phyloP scores from a whole-genome alignment of 2,329 filamentous ascomycete genomes.

The Rhynchosporium secalis region DNA sequence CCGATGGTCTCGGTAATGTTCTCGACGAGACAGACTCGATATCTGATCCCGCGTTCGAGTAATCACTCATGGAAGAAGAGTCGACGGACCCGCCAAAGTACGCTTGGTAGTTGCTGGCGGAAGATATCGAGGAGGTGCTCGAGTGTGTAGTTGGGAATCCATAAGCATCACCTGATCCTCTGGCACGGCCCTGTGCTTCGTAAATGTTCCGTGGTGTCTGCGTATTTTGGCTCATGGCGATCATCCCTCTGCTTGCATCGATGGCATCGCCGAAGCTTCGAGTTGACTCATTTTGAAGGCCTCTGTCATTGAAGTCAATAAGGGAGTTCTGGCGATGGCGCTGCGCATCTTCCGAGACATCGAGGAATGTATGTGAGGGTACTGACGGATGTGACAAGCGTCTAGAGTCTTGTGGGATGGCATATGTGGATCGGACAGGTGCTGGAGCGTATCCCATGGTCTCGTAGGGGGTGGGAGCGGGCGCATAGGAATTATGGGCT shows the following conservation, averaged over 20 bases:
- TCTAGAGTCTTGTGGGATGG: slow-evolving; percentile 55
- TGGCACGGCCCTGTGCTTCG: slow-evolving; percentile 61
- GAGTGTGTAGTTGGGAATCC: slow-evolving; percentile 86
- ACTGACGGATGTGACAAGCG: slow-evolving; percentile 87
- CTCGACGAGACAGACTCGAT: slow-evolving; percentile 78
- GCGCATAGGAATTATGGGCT: slow-evolving; percentile 36
- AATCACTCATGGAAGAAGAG: slow-evolving; percentile 84
- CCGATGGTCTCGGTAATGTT: slow-evolving; percentile 78
- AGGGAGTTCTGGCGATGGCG: slow-evolving; percentile 57
- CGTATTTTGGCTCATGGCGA: slow-evolving; percentile 93
- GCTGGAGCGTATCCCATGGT: slow-evolving; percentile 72
- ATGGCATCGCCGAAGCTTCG: slow-evolving; percentile 84
- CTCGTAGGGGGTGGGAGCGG: slow-evolving; percentile 66
- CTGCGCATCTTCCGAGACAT: slow-evolving; percentile 31
- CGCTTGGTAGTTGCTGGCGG: slow-evolving; percentile 74
- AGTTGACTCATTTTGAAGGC: slow-evolving; percentile 56
- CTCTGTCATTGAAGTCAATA: slow-evolving; percentile 63
- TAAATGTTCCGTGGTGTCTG: slow-evolving; percentile 84
- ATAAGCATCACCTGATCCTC: slow-evolving; percentile 82
- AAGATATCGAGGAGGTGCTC: slow-evolving; percentile 85
- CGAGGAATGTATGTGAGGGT: slow-evolving; percentile 52
- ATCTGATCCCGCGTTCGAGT: slow-evolving; percentile 85
- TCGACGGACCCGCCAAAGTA: slow-evolving; percentile 87
- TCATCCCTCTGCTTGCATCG: slow-evolving; percentile 91
- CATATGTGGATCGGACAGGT: slow-evolving; percentile 59